A percentile compares a stretch with the other conserved stretches of the same genome.
Evolutionary conservation across 441 rosid genomes (phyloP).

Genomic region (Raphanus hybrid): DNA sequence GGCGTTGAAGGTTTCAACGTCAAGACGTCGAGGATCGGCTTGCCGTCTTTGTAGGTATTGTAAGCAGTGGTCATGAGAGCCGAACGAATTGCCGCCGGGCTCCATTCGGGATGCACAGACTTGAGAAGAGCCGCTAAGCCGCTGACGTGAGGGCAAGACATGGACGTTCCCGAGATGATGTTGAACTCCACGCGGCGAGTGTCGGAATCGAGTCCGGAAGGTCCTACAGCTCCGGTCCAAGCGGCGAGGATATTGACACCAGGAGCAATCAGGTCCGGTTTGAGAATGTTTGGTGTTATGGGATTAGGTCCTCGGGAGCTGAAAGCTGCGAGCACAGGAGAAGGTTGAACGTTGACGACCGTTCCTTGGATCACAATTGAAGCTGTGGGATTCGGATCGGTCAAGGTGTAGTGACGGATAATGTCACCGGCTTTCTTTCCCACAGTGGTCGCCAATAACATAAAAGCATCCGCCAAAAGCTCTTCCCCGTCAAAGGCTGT

Average conservation of each 20-base stretch:
- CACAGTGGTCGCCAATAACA: not conserved
- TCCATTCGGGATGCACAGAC: not conserved
- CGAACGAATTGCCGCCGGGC: not conserved
- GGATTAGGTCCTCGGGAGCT: conserved; percentile 55
- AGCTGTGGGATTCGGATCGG: not conserved
- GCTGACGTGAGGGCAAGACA: not conserved
- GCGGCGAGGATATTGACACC: not conserved
- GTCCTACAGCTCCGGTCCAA: not conserved
- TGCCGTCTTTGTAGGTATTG: conserved; percentile 47
- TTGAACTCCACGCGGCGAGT: not conserved
- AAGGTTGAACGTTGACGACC: not conserved
- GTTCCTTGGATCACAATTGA: not conserved
- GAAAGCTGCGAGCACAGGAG: conserved; percentile 71
- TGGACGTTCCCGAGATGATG: not conserved
- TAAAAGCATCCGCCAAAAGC: not conserved
- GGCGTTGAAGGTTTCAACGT: not conserved
- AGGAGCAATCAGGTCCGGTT: not conserved
- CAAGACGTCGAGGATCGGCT: not conserved
- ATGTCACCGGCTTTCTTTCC: not conserved
- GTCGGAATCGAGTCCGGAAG: not conserved
- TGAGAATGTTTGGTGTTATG: conserved; percentile 22
- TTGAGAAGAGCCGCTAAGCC: not conserved
- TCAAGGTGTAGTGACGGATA: not conserved
- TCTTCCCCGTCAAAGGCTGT: not conserved
- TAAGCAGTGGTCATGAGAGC: conserved; percentile 66